Percentiles rank a stretch among this genome's conserved stretches.
Evolutionary conservation across 2,329 filamentous ascomycete genomes (phyloP).

Genomic region (Colletotrichum endophyticum): DNA sequence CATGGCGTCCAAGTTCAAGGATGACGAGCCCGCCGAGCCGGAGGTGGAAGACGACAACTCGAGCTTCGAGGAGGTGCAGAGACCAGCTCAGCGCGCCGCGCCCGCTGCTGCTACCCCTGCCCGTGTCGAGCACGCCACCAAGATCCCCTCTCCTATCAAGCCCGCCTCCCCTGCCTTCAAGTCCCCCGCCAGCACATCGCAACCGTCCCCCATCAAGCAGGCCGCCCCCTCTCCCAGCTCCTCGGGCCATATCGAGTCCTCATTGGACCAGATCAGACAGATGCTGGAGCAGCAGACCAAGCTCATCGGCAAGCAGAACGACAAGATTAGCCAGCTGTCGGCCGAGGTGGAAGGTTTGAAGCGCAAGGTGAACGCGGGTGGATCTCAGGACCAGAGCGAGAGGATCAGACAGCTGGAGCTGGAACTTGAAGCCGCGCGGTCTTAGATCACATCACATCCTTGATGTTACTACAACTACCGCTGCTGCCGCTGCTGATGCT

Average conservation of each 20-base stretch:
- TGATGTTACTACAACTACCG: neutral
- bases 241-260: conserved; percentile 58
- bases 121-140: conserved; percentile 42
- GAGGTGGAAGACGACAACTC: conserved; percentile 72
- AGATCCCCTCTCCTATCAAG: conserved; percentile 48
- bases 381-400: conserved; percentile 68
- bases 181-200: conserved; percentile 9
- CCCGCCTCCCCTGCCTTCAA: conserved; percentile 35
- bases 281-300: conserved; percentile 78
- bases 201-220: conserved; percentile 16
- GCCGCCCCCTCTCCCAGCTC: conserved; percentile 29
- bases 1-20: conserved; percentile 86
- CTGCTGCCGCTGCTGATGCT: neutral
- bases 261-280: conserved; percentile 77
- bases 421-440: conserved; percentile 68
- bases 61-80: conserved; percentile 85
- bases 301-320: conserved; percentile 77
- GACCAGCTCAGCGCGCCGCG: conserved; percentile 68
- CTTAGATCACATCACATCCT: conserved; percentile 38
- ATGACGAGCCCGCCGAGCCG: conserved; percentile 65
- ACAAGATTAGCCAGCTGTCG: conserved; percentile 74
- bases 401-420: conserved; percentile 71
- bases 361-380: conserved; percentile 66
- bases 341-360: conserved; percentile 82
- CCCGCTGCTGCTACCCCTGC: conserved; percentile 32